These are phyloP conservation scores for Zea luxurians DNA, from an alignment of 176 grass and related monocot species.

Conservation along the genomic window DNA sequence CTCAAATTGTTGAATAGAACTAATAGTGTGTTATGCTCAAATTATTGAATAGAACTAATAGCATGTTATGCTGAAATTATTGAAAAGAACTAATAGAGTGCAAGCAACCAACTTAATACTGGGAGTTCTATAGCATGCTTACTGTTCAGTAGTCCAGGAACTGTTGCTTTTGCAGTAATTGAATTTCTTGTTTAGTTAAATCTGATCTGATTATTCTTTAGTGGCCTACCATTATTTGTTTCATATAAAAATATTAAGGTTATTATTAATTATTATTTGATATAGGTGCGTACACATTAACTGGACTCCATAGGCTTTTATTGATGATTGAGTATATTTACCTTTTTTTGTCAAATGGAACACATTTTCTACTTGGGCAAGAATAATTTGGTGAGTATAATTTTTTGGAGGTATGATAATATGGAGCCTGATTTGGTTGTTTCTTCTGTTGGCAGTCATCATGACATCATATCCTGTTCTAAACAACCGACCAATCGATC, in stretches of 20 bases:
- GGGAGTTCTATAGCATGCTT: not conserved
- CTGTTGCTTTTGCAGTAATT: not conserved
- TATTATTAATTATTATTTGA: slow-evolving; percentile 1
- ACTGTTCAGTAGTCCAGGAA: not conserved
- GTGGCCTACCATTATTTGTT: not conserved
- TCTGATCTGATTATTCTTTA: no score
- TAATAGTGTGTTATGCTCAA: no score
- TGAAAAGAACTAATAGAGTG: not conserved
- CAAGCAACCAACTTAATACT: not conserved
- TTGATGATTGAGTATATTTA: slow-evolving; percentile 1
- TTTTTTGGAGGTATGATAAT: not conserved
- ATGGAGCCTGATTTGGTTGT: not conserved
- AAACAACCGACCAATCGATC: slow-evolving; percentile 90
- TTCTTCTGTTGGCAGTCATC: slow-evolving; percentile 47
- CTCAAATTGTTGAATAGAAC: not conserved
- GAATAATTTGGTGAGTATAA: not conserved
- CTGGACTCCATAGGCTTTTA: not conserved
- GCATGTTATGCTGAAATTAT: no score
- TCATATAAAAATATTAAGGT: not conserved
- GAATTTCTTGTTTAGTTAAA: no score
- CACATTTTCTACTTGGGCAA: not conserved
- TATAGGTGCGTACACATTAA: not conserved
- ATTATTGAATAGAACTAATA: not conserved
- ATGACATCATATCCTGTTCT: slow-evolving; percentile 79
- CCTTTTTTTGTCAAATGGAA: not conserved